Conservation (phyloP, 192 early-diverging fungal genomes). For the Backusella australiensis region DNA sequence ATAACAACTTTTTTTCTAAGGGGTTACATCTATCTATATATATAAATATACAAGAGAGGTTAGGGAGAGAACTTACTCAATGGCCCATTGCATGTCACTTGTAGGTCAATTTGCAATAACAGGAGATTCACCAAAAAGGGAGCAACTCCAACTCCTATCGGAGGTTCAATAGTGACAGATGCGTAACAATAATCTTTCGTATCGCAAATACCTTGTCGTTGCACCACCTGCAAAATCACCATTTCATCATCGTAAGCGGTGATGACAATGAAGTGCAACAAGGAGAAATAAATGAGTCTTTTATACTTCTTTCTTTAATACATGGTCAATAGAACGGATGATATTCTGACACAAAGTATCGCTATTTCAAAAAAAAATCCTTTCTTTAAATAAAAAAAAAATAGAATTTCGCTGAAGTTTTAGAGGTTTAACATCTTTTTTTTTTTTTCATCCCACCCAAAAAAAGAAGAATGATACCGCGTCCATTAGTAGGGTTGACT, state of each 20-base stretch:
- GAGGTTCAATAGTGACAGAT: not conserved
- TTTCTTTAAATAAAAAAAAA: not conserved
- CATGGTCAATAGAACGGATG: not conserved
- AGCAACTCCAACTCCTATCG: not conserved
- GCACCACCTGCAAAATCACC: not conserved
- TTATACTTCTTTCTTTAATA: not conserved
- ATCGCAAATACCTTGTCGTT: not conserved
- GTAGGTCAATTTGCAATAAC: conserved; percentile 4
- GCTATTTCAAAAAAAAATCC: not conserved
- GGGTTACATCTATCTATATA: conserved; percentile 7
- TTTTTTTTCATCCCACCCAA: not conserved
- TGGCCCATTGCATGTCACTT: conserved; percentile 4
- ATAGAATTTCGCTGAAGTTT: not conserved
- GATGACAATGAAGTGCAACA: not conserved
- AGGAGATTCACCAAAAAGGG: not conserved
- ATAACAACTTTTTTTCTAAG: not conserved
- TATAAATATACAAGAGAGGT: not conserved
- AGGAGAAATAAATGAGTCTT: not conserved
- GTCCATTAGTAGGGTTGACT: not conserved
- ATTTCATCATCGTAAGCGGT: not conserved
- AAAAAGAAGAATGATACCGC: not conserved
- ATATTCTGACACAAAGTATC: conserved; percentile 2
- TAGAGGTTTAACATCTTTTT: not conserved
- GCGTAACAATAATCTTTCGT: not conserved
- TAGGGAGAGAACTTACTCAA: not conserved